Base-by-base conservation (phyloP, 2,329 filamentous ascomycete genomes). In the Annulohypoxylon truncatum region DNA sequence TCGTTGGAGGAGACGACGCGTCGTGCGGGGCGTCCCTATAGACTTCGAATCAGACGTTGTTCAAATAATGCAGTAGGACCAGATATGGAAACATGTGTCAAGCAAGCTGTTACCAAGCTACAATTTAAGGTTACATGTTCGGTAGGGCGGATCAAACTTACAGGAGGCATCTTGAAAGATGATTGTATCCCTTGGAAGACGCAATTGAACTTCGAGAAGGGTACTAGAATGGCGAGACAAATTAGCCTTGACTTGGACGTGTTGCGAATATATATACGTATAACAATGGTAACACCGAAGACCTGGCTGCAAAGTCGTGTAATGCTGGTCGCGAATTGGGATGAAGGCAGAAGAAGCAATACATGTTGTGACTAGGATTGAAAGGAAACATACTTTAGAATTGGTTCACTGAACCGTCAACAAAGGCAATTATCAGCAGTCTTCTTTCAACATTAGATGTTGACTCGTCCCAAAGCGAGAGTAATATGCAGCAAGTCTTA, bases 1-100 rank as follows among this genome's bases (percentile, higher is more conserved):
- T 97, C 94, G 80, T 96, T 96, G 71, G 91, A 91, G 75, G 91
- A 91, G 75, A 91, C 87, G 79, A 89, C 87, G 82, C 94, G 91
- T 81, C 91, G 88, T 76, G 89, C 84, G 78, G 87, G 84, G 81
- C 92, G 91, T 84, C 85, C 87, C 91, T 84, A 83, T 12, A 61
- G 1, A 38, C 24, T 61, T 38, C 13, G 40, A 20, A 61, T 66
- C 28, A 69, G 70, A 64, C 13, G 38, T 29, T 15, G 26, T 52
- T 28, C n/a, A 26, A 51, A 63, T 22, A 31, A 63, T 60, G 61
- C 47, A 61, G 18, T 42, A 40, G 42, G 26, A 12, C 13, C 3
- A 42, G 12, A 12, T 5, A 42, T 50, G 15, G 42, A 24, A 31
- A n/a, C 2, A 22, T 26, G 8, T 42, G 47, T 33, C 26, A 24